Base-by-base conservation (phyloP, 1,139 yeast genomes). In the Zygosaccharomyces sapae region DNA sequence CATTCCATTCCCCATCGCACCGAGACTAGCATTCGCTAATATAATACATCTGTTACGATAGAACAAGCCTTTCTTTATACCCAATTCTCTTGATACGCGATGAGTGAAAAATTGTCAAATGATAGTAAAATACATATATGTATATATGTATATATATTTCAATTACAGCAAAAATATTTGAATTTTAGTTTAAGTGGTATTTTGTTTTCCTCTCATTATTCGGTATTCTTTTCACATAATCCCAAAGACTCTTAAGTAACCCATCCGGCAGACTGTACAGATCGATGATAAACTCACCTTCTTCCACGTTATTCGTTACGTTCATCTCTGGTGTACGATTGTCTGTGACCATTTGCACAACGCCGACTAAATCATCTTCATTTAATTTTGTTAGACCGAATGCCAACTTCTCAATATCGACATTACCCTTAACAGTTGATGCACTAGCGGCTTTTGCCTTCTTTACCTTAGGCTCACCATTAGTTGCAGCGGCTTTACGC, bases 201-300 rank as follows among this genome's bases (percentile, higher is more conserved):
- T 19, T 16, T 12, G n/a, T 27, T 27, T 27, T 27, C 31, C 31
- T 27, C 31, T 5, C 16, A 7, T 45, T 53, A 63, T 41, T 62
- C 66, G 19, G 67, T 62, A 42, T 65, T 81, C 69, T 86, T 86
- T 69, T 81, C 41, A 88, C 95, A 66, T 86, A 90, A 58, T 92
- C 97, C 95, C 95, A 89, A 68, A 92, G 76, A 75, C 95, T 86
- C 70, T 86, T 87, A 68, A 92, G 78, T 65, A 92, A 75, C 37
- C 88, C 82, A 66, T 90, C 97, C 18, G 98, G 98, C 58, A 92
- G 75, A 38, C 97, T 90, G 68, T 82, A 90, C 60, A 92, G 76
- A 70, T 92, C 98, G 86, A 92, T 88, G 50, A 95, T 90, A 68
- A 92, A 92, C 71, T 92, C 98, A 43, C 98, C 98, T 61, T 88